Percentiles rank a stretch among this genome's conserved stretches.
phyloP scores from a whole-genome alignment of 495 filamentous ascomycete genomes.

The Usnea hakonensis region DNA sequence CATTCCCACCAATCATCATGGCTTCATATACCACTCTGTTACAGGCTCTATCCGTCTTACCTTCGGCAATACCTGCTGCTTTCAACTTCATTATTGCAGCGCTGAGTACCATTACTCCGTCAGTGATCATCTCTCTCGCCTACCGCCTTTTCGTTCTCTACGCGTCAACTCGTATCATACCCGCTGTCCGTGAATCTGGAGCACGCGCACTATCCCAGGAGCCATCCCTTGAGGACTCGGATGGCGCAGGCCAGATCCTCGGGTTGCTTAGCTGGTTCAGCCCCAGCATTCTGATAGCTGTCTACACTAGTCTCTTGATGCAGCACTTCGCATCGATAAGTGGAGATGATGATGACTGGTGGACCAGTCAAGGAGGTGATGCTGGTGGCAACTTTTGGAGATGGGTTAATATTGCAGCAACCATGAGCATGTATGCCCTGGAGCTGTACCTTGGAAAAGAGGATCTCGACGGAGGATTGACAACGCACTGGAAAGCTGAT shows the following conservation, averaged over 20 bases:
- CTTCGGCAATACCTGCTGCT: conserved; percentile 71
- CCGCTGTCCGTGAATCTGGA: conserved; percentile 78
- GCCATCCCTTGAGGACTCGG: conserved; percentile 72
- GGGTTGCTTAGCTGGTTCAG: conserved; percentile 85
- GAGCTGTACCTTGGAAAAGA: conserved; percentile 79
- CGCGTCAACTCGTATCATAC: conserved; percentile 91
- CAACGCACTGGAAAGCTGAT: conserved; percentile 88
- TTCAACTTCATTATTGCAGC: conserved; percentile 84
- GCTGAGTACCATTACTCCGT: conserved; percentile 86
- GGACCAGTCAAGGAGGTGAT: conserved; percentile 69
- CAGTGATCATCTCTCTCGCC: conserved; percentile 84
- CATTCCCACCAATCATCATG: conserved; percentile 94
- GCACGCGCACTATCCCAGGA: conserved; percentile 75
- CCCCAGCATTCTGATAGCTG: conserved; percentile 82
- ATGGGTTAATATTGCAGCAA: conserved; percentile 84
- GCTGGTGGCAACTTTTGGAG: conserved; percentile 80
- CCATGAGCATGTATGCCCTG: conserved; percentile 81
- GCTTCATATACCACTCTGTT: conserved; percentile 91
- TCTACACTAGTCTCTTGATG: conserved; percentile 94
- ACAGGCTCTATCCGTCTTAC: conserved; percentile 73
- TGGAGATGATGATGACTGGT: conserved; percentile 65
- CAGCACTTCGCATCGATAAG: conserved; percentile 82
- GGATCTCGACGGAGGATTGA: conserved; percentile 59
- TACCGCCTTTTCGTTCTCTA: conserved; percentile 94
- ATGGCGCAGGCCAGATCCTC: conserved; percentile 69